Evolutionary conservation across 768 basidiomycete species (phyloP), one percentile per base, ranked within the genome.

Genomic region (Phallus indusiatus): DNA sequence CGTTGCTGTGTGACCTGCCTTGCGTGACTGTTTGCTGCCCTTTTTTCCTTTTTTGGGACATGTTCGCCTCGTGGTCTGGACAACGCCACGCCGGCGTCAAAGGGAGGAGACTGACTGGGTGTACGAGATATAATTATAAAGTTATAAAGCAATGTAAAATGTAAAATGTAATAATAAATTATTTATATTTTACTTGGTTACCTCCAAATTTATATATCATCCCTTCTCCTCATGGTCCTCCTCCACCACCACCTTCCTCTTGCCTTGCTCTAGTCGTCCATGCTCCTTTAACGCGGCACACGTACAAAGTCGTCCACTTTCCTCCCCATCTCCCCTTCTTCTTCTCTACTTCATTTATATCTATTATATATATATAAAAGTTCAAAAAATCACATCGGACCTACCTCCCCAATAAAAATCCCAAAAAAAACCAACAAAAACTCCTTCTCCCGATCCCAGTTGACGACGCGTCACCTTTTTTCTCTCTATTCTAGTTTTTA

Each of bases 241-340:
- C 33, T 53, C 52, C 53, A 16, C 42, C 18, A 37, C 22, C 33
- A 21, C 47, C 36, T 50, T 47, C 8, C 53, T 20, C 54, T n/a
- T 60, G n/a, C 47, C 37, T 22, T 28, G 37, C 22, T 48, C 59
- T 47, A 52, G 50, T 52, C 47, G 42, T 36, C 22, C 35, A 60
- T 55, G 54, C 53, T 22, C 52, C 37, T 60, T 33, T 55, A 55
- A 35, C 57, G 57, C 57, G 28, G 49, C 21, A 51, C 34, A 35
- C 49, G 16, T 34, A 18, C 49, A 59, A 59, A 59, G 36, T 33
- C 12, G 47, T 8, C 14, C 57, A 20, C 4, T 48, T 24, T 34
- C 56, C 24, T 11, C 16, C 28, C 21, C 36, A 11, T 51, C 21
- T 48, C 35, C 33, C 22, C 11, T 17, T 24, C 28, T 28, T 28